Evolutionary conservation across 2,329 filamentous ascomycete species (phyloP).

Genomic region (Paradendryphiella salina): DNA sequence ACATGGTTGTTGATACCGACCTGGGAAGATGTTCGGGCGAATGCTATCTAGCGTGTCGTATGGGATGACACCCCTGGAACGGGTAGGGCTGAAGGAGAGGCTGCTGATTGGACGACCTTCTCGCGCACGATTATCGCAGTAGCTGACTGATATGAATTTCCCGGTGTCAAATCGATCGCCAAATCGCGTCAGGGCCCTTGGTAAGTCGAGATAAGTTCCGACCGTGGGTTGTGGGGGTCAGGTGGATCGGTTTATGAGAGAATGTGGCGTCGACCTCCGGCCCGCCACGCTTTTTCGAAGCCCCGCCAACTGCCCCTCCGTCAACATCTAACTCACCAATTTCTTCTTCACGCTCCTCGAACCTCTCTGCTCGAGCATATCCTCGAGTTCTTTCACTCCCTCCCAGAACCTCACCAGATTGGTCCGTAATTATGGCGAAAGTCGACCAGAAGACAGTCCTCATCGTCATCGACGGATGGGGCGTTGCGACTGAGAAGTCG

Average conservation of each 20-base stretch:
- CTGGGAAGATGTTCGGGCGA: slow-evolving; percentile 1
- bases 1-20: slow-evolving; percentile 32
- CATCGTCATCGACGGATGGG: slow-evolving; percentile 99
- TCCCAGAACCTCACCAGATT: slow-evolving; percentile 15
- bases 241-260: slow-evolving; percentile 15
- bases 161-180: slow-evolving; percentile 10
- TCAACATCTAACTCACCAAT: slow-evolving; percentile 18
- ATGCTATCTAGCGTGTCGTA: slow-evolving; percentile 24
- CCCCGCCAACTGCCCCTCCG: slow-evolving; percentile 37
- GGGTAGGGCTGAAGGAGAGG: slow-evolving; percentile 17
- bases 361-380: not conserved
- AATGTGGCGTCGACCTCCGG: slow-evolving; percentile 26
- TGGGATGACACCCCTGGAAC: slow-evolving; percentile 26
- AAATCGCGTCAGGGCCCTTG: slow-evolving; percentile 12
- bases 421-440: slow-evolving; percentile 60
- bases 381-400: not conserved
- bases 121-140: slow-evolving; percentile 10
- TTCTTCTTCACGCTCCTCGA: slow-evolving; percentile 3
- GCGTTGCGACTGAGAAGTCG: slow-evolving; percentile 77
- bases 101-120: slow-evolving; percentile 22
- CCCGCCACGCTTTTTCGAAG: slow-evolving; percentile 21
- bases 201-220: slow-evolving; percentile 22
- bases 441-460: slow-evolving; percentile 72
- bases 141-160: slow-evolving; percentile 3
- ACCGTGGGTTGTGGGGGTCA: slow-evolving; percentile 29